These are phyloP conservation scores for Beta macrorhiza DNA, from an alignment of 179 eudicot genomes.

Conservation along the genomic window DNA sequence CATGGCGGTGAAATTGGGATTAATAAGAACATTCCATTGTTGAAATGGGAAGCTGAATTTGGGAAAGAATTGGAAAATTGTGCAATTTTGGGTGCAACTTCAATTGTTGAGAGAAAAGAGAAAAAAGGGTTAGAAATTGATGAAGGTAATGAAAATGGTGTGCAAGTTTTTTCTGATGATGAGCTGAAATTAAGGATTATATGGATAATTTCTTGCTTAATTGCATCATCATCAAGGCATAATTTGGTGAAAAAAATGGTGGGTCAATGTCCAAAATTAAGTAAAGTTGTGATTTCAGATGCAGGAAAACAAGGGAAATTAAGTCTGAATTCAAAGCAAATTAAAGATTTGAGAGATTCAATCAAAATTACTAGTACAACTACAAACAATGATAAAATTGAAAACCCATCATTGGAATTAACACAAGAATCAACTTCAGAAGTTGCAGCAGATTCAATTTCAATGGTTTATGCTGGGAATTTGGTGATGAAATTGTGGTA, in stretches of 20 bases:
- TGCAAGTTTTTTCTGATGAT: slow-evolving; percentile 29
- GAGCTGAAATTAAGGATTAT: slow-evolving; percentile 60
- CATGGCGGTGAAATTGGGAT: slow-evolving; percentile 41
- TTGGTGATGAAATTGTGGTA: slow-evolving; percentile 68
- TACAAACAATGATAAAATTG: not conserved
- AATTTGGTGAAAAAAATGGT: slow-evolving; percentile 47
- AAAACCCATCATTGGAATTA: not conserved
- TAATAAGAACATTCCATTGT: slow-evolving; percentile 30
- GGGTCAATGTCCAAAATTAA: slow-evolving; percentile 27
- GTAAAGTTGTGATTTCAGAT: slow-evolving; percentile 41
- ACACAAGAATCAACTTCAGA: not conserved
- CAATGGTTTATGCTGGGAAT: slow-evolving; percentile 51
- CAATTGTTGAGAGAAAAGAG: slow-evolving; percentile 24
- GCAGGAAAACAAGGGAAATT: slow-evolving; percentile 58
- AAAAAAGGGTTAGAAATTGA: not conserved
- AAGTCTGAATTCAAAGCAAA: slow-evolving; percentile 42
- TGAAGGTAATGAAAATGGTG: not conserved
- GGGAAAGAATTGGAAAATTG: slow-evolving; percentile 60
- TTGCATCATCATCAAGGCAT: slow-evolving; percentile 68
- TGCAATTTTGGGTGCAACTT: slow-evolving; percentile 49
- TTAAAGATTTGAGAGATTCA: slow-evolving; percentile 38
- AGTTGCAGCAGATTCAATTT: not conserved
- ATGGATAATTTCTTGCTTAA: slow-evolving; percentile 66
- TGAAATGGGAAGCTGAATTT: slow-evolving; percentile 66
- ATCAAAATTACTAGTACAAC: not conserved